Evolutionary conservation across 1,284 basidiomycete genomes (phyloP).

Genomic region (Jaminaea rosea): DNA sequence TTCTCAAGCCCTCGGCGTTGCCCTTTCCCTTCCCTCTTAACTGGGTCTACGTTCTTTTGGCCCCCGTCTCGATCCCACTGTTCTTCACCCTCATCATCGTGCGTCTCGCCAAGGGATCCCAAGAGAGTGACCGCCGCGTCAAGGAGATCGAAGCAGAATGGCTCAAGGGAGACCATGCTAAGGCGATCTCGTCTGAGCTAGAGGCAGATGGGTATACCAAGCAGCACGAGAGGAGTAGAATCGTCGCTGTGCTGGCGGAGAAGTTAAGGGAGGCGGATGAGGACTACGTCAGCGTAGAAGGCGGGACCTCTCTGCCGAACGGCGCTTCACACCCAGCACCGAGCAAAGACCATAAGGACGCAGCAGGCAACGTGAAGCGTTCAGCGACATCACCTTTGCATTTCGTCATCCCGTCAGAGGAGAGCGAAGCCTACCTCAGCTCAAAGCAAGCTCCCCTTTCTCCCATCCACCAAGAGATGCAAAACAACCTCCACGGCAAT

Average conservation of each 20-base stretch:
- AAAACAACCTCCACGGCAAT: constrained; percentile 13
- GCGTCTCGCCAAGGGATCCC: constrained; percentile 12
- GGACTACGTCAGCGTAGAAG: constrained; percentile 12
- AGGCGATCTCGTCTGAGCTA: constrained; percentile 2
- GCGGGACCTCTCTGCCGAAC: not conserved
- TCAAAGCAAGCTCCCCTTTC: constrained; percentile 10
- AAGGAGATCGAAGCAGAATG: constrained; percentile 13
- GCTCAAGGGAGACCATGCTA: constrained; percentile 12
- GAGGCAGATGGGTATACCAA: not conserved
- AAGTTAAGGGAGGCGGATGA: constrained; percentile 2
- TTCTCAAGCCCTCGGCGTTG: constrained; percentile 24
- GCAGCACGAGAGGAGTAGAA: not conserved
- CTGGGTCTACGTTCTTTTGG: constrained; percentile 17
- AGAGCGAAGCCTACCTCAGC: not conserved
- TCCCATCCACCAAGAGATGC: constrained; percentile 12
- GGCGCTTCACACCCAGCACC: not conserved
- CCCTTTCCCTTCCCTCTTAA: constrained; percentile 30
- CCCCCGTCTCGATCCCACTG: constrained; percentile 23
- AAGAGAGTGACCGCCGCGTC: constrained; percentile 11
- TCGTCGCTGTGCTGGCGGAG: not conserved
- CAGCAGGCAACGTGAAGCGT: not conserved
- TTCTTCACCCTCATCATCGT: constrained; percentile 19
- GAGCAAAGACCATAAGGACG: not conserved
- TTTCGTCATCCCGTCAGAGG: not conserved
- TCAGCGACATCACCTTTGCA: constrained; percentile 1